Conservation (phyloP, 495 filamentous ascomycete genomes). For the Penicillium taxi region DNA sequence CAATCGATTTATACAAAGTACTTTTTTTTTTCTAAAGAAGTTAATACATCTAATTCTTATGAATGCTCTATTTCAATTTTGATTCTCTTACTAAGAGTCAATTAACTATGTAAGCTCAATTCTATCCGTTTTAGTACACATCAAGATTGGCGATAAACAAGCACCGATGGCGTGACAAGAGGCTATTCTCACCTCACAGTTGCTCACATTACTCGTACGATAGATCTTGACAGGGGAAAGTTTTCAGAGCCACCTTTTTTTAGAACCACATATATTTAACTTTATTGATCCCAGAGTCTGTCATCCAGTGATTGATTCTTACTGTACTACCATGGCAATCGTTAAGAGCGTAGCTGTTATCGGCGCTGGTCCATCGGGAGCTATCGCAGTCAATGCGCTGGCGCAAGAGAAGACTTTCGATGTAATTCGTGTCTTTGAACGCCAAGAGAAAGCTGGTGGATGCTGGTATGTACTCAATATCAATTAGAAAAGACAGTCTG, state of each 20-base stretch:
- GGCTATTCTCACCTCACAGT: conserved; percentile 10
- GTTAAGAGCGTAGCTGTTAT: conserved; percentile 51
- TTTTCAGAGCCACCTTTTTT: too few relatives aligned
- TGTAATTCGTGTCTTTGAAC: conserved; percentile 50
- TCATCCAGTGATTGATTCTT: too few relatives aligned
- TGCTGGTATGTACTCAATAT: conserved; percentile 51
- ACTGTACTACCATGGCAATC: conserved; percentile 13
- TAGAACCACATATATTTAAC: too few relatives aligned
- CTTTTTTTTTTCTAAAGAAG: too few relatives aligned
- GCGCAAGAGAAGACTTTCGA: conserved; percentile 49
- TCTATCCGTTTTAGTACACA: too few relatives aligned
- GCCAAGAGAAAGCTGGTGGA: conserved; percentile 49
- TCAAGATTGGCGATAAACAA: conserved; percentile 16
- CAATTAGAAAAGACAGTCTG: neutral
- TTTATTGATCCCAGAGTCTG: too few relatives aligned
- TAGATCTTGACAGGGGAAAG: too few relatives aligned
- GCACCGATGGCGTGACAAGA: conserved; percentile 20
- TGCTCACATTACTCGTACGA: conserved; percentile 15
- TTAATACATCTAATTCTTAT: too few relatives aligned
- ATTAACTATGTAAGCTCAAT: too few relatives aligned
- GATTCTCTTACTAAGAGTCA: too few relatives aligned
- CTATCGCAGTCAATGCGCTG: conserved; percentile 51
- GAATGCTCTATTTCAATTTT: too few relatives aligned
- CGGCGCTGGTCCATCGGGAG: conserved; percentile 50
- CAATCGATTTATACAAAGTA: too few relatives aligned